Evolutionary conservation across 208 protist genomes (phyloP).

Genomic region (Crithidia sp.): DNA sequence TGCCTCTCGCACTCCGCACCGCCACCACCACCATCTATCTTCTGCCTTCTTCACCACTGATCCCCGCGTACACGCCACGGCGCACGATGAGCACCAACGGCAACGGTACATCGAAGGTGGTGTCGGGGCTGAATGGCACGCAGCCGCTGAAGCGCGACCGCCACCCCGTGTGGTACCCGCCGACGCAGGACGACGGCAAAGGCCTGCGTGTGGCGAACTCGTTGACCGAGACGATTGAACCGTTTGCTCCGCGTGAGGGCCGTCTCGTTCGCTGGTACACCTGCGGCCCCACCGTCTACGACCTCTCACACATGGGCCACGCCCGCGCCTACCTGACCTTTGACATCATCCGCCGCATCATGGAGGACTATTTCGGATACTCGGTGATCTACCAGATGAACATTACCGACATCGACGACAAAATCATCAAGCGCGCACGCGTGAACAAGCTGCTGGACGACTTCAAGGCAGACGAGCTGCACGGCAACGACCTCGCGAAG

Average conservation of each 20-base stretch:
- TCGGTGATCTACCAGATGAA: conserved; percentile 96
- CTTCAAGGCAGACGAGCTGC: conserved; percentile 53
- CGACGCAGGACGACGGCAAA: conserved; percentile 34
- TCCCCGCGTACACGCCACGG: not conserved
- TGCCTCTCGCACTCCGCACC: conserved; percentile 14
- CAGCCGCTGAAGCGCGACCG: conserved; percentile 57
- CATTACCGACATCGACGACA: conserved; percentile 99
- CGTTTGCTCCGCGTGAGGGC: conserved; percentile 68
- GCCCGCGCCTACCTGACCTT: conserved; percentile 98
- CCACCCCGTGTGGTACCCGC: conserved; percentile 84
- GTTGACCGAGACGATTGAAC: conserved; percentile 80
- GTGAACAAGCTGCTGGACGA: conserved; percentile 87
- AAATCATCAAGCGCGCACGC: conserved; percentile 97
- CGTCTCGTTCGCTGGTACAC: conserved; percentile 94
- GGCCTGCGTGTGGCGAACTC: conserved; percentile 79
- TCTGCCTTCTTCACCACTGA: too few species aligned
- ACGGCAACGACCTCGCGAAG: conserved; percentile 33
- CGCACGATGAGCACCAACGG: not conserved
- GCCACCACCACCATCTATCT: not conserved
- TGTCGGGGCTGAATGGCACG: conserved; percentile 40
- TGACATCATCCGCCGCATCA: conserved; percentile 97
- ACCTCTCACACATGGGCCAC: conserved; percentile 98
- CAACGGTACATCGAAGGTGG: conserved; percentile 18
- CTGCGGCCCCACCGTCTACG: conserved; percentile 98
- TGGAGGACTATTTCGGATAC: conserved; percentile 97